phyloP scores from a whole-genome alignment of 2,329 filamentous ascomycete genomes.

The Chaetomiaceae sp. region DNA sequence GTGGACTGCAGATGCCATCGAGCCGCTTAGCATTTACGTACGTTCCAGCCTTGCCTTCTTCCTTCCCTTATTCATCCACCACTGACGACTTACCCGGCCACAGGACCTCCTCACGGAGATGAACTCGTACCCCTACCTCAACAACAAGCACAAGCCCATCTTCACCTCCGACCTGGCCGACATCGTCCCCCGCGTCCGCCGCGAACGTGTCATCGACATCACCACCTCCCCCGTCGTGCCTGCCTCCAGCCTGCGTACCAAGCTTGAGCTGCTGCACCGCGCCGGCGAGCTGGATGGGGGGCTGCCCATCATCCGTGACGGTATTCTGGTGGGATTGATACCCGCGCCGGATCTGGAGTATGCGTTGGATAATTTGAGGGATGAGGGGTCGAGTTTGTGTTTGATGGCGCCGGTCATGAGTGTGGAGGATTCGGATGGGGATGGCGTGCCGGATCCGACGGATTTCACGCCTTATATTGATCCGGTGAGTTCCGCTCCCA shows the following conservation, averaged over 20 bases:
- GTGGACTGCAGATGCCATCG: constrained; percentile 94
- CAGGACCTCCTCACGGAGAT: constrained; percentile 89
- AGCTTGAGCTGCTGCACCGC: constrained; percentile 74
- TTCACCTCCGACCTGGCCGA: constrained; percentile 86
- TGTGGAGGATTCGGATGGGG: constrained; percentile 59
- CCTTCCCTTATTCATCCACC: no score
- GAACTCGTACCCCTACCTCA: constrained; percentile 96
- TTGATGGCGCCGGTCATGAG: constrained; percentile 68
- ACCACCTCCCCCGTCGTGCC: constrained; percentile 73
- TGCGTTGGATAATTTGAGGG: constrained; percentile 74
- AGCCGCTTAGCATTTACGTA: constrained; percentile 88
- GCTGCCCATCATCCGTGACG: constrained; percentile 74
- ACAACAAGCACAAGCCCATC: constrained; percentile 87
- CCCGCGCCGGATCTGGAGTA: constrained; percentile 91
- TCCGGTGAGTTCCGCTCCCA: constrained; percentile 51
- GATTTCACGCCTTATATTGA: constrained; percentile 93
- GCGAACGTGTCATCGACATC: constrained; percentile 81
- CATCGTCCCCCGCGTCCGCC: constrained; percentile 70
- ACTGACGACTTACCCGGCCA: no score
- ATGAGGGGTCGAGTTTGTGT: constrained; percentile 69
- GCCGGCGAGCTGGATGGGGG: constrained; percentile 90
- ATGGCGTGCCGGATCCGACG: constrained; percentile 56
- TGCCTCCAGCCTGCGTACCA: constrained; percentile 67
- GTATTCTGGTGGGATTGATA: constrained; percentile 80
- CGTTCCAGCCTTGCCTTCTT: constrained; percentile 29